Evolutionary conservation across 1,284 basidiomycete species (phyloP), one percentile per base, ranked within the genome.

Genomic region (Caloboletus inedulis): DNA sequence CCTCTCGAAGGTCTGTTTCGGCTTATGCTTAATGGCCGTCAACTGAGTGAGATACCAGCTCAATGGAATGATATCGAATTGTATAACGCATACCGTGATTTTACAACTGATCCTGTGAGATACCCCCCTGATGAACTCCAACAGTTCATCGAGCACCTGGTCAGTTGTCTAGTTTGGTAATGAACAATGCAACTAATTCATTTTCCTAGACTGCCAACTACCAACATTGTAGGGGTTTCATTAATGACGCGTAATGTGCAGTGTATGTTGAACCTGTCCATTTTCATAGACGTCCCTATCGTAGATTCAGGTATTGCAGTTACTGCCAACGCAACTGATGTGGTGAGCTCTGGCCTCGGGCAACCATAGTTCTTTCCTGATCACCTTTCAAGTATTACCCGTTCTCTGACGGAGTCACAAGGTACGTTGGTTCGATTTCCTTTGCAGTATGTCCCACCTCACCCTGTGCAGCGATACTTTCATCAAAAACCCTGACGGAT

Each of bases 51-150:
- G 30, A 18, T 21, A 41, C 14, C 45, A 83, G 81, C 81, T 41
- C 84, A 84, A 75, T 89, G 87, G 87, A 88, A 85, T 61, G 87
- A 89, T 59, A 88, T 89, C 55, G 87, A 90, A 68, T 60, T 87
- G 49, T 87, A 84, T 59, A 80, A 86, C 57, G 77, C 80, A 27
- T 73, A 78, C 45, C 77, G 85, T 7, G 85, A 86, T 66, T 89
- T 89, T 59, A 88, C 86, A 8, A 72, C 78, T 10, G 85, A 87
- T 62, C 85, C 85, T 14, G 74, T 81, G 23, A 78, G 75, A 35
- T 89, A 81, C 72, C 81, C 85, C 7, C 70, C 64, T 6, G 75
- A 79, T 12, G 80, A 87, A 54, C 72, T 87, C 58, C 69, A 72
- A n/a, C 64, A 63, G n/a, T 87, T 90, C 63, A 83, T 86, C 53